Base-by-base conservation (phyloP, 129 eudicot genomes). In the Smallanthus sonchifolius region DNA sequence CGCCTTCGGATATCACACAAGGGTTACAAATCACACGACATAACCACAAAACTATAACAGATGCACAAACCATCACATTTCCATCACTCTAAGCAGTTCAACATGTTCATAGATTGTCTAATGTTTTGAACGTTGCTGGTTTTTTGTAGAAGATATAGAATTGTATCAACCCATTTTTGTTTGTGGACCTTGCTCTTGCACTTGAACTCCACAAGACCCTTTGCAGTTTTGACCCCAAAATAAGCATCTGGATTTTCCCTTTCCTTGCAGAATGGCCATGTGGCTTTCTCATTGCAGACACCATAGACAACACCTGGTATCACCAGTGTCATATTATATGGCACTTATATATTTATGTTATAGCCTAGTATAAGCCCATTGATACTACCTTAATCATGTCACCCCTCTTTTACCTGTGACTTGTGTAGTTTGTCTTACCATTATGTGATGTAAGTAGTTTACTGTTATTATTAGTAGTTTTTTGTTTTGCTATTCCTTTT, bases 161-260 rank as follows among this genome's bases (percentile, higher is more conserved):
- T 79, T 73, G 86, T 87, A 55, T 86, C 88, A 4, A 89, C 96
- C 98, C 98, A 92, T 79, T 81, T 88, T 83, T 86, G 96, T 74
- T 86, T 89, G 64, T 89, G 90, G 60, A 81, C 72, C 78, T 77
- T 89, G 86, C 80, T 87, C 86, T 86, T 92, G 88, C 96, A 86
- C 89, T 89, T 92, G 81, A 92, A 92, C 77, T 92, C 96, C 51
- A 92, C 55, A 55, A 89, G 89, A 35, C 98, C 98, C 66, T 84
- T 85, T 51, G 79, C 92, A 48, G 96, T 92, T 75, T 86, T 89
- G 36, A 92, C 86, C 63, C 96, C 98, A 55, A 92, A 92, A 84
- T 84, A 83, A 10, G 81, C 70, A 71, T 92, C 96, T 65, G 80
- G 20, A 47, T 85, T 70, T 70, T 87, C 98, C 66, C 83, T 88